Evolutionary conservation across 768 basidiomycete species (phyloP), one percentile per base, ranked within the genome.

Genomic region (Boletus tomentosulus): DNA sequence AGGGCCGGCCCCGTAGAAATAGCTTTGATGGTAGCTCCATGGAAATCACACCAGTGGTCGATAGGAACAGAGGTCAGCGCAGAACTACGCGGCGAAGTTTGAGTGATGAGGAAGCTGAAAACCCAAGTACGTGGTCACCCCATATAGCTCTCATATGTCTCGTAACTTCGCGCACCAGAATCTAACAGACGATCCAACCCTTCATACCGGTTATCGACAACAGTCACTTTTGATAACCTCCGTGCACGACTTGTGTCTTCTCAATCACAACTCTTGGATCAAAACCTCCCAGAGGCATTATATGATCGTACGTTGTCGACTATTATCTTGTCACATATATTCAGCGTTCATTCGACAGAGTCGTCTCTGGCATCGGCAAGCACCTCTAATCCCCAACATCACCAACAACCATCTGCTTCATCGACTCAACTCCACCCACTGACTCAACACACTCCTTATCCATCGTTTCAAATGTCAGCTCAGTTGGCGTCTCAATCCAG

Each of bases 31-130:
- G 68, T 7, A 84, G 84, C 60, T 83, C 84, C 50, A 78, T 81
- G 38, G 84, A 86, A 50, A 72, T 74, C 13, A 82, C 74, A 45
- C 81, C 84, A 1, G 64, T 73, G 2, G 66, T 76, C 38, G 62
- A 71, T 39, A 71, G 73, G 61, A 75, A 77, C 52, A 69, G 74
- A 54, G 66, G 69, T 24, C 73, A 68, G 51, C 73, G 69, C 55
- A 83, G 77, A 66, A 76, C 74, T 10, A 80, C 83, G 55, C 75
- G 81, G 35, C 76, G 72, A 59, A 87, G 83, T 62, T 55, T 83
- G 58, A 87, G 85, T 61, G 87, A 88, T 58, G 86, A 88, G 62
- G 87, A 87, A 62, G 66, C 71, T 3, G 85, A 85, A 34, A 76
- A 76, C 56, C 62, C 75, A 51, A 74, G 86, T 87, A 67, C 62